Evolutionary conservation across 2,329 filamentous ascomycete species (phyloP).

Genomic region (Polytolypa hystricis): DNA sequence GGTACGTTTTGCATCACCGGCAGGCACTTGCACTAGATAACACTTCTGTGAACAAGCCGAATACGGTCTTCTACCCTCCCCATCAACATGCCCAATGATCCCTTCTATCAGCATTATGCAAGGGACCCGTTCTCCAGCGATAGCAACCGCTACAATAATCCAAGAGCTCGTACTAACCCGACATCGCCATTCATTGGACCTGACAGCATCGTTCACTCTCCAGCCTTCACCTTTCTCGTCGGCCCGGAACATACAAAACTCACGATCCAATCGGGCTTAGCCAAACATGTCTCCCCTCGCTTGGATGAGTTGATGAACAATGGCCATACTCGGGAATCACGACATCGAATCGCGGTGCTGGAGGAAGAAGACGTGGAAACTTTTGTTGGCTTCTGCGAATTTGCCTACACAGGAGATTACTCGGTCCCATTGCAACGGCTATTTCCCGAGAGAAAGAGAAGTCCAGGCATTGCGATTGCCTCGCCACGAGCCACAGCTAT

Average conservation of each 20-base stretch:
- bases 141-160: slow-evolving; percentile 7
- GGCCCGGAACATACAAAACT: slow-evolving; percentile 36
- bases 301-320: slow-evolving; percentile 37
- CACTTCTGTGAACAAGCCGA: too few species aligned
- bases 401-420: slow-evolving; percentile 40
- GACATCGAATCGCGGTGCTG: slow-evolving; percentile 30
- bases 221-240: slow-evolving; percentile 36
- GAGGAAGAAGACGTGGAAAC: slow-evolving; percentile 39
- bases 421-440: slow-evolving; percentile 21
- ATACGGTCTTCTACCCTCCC: neutral
- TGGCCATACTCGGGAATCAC: slow-evolving; percentile 35
- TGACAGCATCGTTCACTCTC: slow-evolving; percentile 33
- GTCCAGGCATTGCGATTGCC: slow-evolving; percentile 3
- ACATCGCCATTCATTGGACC: slow-evolving; percentile 7
- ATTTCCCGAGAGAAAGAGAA: slow-evolving; percentile 4
- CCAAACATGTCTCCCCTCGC: slow-evolving; percentile 33
- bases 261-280: slow-evolving; percentile 35
- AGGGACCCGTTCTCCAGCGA: slow-evolving; percentile 4
- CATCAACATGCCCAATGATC: neutral
- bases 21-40: neutral
- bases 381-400: slow-evolving; percentile 39
- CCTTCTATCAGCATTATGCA: neutral
- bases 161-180: slow-evolving; percentile 15
- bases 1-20: slow-evolving; percentile 15
- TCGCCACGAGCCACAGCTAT: slow-evolving; percentile 10